These are phyloP conservation scores for Xylaria sp. DNA, from an alignment of 2,329 filamentous ascomycete genomes.

Conservation along the genomic window DNA sequence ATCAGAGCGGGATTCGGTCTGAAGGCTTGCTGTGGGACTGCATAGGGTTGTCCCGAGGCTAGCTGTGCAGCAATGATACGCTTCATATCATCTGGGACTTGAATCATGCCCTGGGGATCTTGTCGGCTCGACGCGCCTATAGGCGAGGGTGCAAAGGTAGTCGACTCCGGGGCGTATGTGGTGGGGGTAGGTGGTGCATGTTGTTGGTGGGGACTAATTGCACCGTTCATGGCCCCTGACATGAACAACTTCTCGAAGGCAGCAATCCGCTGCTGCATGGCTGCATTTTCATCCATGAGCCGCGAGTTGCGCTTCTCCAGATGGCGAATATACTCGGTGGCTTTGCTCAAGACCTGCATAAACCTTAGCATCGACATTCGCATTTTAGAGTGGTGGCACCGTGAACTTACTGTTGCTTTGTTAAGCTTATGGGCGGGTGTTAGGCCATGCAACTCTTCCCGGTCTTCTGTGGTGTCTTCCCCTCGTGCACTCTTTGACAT, in stretches of 20 bases:
- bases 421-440: constrained; percentile 93
- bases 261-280: constrained; percentile 78
- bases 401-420: constrained; percentile 77
- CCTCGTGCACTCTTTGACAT: constrained; percentile 75
- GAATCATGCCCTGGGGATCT: constrained; percentile 64
- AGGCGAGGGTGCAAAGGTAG: constrained; percentile 51
- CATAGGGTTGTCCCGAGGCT: constrained; percentile 59
- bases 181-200: constrained; percentile 58
- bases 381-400: background rate
- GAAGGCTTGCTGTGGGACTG: constrained; percentile 48
- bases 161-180: constrained; percentile 53
- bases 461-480: constrained; percentile 73
- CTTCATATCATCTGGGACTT: constrained; percentile 70
- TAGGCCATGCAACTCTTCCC: constrained; percentile 80
- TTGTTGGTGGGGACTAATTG: constrained; percentile 58
- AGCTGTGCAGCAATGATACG: constrained; percentile 64
- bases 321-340: constrained; percentile 94
- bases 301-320: constrained; percentile 88
- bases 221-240: constrained; percentile 71
- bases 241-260: constrained; percentile 81
- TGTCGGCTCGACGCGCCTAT: constrained; percentile 49
- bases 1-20: constrained; percentile 52
- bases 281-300: constrained; percentile 79
- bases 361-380: constrained; percentile 28
- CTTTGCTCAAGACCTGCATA: constrained; percentile 78